Conservation (phyloP, 139 green algal genomes). For the Picochlorum sp. region DNA sequence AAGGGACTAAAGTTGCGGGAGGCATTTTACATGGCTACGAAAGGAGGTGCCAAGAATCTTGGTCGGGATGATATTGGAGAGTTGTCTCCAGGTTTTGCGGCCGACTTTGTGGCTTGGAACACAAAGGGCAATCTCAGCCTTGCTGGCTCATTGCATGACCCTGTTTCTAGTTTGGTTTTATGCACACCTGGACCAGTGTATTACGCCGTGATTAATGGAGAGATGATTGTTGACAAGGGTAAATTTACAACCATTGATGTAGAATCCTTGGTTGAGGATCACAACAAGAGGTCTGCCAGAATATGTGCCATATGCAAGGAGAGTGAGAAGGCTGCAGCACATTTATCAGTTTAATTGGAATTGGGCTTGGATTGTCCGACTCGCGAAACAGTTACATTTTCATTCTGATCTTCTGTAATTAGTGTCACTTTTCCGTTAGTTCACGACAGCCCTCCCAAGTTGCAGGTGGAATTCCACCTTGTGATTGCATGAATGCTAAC, state of each 20-base stretch:
- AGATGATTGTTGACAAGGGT: constrained; percentile 48
- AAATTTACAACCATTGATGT: constrained; percentile 30
- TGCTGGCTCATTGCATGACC: constrained; percentile 29
- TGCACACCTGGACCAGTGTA: constrained; percentile 39
- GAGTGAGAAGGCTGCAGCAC: not conserved
- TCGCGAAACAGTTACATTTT: not conserved
- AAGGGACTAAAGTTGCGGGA: constrained; percentile 32
- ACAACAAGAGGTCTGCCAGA: constrained; percentile 17
- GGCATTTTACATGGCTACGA: constrained; percentile 42
- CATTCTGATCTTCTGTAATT: not conserved
- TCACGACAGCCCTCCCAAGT: constrained; percentile 75
- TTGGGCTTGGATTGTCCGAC: too few species aligned
- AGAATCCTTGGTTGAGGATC: constrained; percentile 23
- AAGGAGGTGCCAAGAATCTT: constrained; percentile 53
- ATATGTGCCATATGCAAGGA: constrained; percentile 14
- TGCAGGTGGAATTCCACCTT: constrained; percentile 47
- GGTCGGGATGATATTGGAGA: constrained; percentile 49
- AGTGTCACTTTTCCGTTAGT: constrained; percentile 78
- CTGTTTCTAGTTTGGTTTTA: constrained; percentile 47
- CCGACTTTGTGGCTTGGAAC: constrained; percentile 57
- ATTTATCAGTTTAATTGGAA: not conserved
- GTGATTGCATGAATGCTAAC: constrained; percentile 62
- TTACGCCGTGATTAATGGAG: constrained; percentile 52
- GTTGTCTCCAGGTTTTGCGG: constrained; percentile 49
- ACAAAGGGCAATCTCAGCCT: constrained; percentile 16